A percentile compares a stretch with the other conserved stretches of the same genome.
Evolutionary conservation across 345 rosid species (phyloP).

Genomic region (Acer yangbiense): DNA sequence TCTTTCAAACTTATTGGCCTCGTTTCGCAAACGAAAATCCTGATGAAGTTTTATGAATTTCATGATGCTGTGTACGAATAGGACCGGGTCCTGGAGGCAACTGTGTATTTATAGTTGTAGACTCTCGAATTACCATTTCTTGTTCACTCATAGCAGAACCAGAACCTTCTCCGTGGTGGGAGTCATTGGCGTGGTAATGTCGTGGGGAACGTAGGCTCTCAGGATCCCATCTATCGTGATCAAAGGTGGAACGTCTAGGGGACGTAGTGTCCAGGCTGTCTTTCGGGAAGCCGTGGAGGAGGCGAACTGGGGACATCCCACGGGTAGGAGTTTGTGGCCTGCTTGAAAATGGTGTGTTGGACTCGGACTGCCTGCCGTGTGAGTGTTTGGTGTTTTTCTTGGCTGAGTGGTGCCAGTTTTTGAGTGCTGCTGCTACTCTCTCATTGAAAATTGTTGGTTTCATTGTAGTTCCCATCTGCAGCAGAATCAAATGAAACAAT

Average conservation of each 20-base stretch:
- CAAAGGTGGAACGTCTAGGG: constrained; percentile 37
- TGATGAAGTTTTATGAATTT: constrained; percentile 20
- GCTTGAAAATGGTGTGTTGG: constrained; percentile 62
- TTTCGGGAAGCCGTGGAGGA: constrained; percentile 45
- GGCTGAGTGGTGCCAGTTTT: constrained; percentile 74
- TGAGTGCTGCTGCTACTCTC: constrained; percentile 69
- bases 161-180: not conserved
- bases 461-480: constrained; percentile 90
- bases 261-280: constrained; percentile 55
- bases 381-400: constrained; percentile 53
- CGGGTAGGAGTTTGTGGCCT: constrained; percentile 62
- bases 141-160: constrained; percentile 22
- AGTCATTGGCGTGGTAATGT: constrained; percentile 23
- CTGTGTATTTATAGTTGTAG: constrained; percentile 22
- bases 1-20: not conserved
- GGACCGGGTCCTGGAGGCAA: constrained; percentile 31
- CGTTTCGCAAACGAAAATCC: constrained; percentile 41
- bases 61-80: constrained; percentile 29
- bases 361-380: constrained; percentile 44
- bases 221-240: constrained; percentile 48
- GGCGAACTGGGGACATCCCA: constrained; percentile 74
- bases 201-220: constrained; percentile 46
- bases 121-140: constrained; percentile 21
- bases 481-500: constrained; percentile 1
- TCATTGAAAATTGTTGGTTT: constrained; percentile 83